These are phyloP conservation scores for Cicer cuneatum DNA, from an alignment of 306 rosid species.

Conservation along the genomic window DNA sequence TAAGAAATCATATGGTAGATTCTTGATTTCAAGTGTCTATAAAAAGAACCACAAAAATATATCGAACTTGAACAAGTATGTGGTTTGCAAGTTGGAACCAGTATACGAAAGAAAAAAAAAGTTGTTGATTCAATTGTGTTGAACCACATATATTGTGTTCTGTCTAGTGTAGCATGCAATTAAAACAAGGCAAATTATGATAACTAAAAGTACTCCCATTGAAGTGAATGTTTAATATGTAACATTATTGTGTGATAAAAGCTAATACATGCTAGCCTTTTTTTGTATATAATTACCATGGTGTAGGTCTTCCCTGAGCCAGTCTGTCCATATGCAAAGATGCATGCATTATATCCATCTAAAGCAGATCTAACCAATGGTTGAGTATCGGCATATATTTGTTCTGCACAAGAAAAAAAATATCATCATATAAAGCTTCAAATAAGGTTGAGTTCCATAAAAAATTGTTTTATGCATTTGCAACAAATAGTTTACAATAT, in stretches of 20 bases:
- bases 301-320: slow-evolving; percentile 99
- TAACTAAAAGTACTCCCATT: not conserved
- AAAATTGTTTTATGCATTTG: not conserved
- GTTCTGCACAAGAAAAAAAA: slow-evolving; percentile 64
- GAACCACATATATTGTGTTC: slow-evolving; percentile 23
- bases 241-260: not conserved
- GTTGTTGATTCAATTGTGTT: not conserved
- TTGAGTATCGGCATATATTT: slow-evolving; percentile 82
- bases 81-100: slow-evolving; percentile 13
- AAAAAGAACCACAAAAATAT: slow-evolving; percentile 12
- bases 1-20: slow-evolving; percentile 10
- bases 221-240: slow-evolving; percentile 4
- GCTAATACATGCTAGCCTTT: not conserved
- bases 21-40: slow-evolving; percentile 24
- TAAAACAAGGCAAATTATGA: not conserved
- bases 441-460: not conserved
- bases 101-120: slow-evolving; percentile 27
- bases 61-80: slow-evolving; percentile 2
- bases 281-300: slow-evolving; percentile 63
- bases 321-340: slow-evolving; percentile 97
- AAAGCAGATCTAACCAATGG: slow-evolving; percentile 84
- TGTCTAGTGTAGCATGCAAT: slow-evolving; percentile 11
- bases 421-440: slow-evolving; percentile 40
- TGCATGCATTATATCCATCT: slow-evolving; percentile 92
- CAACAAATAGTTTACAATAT: not conserved